Base-by-base conservation (phyloP, 306 rosid genomes). In the Quercus berberidifolia region DNA sequence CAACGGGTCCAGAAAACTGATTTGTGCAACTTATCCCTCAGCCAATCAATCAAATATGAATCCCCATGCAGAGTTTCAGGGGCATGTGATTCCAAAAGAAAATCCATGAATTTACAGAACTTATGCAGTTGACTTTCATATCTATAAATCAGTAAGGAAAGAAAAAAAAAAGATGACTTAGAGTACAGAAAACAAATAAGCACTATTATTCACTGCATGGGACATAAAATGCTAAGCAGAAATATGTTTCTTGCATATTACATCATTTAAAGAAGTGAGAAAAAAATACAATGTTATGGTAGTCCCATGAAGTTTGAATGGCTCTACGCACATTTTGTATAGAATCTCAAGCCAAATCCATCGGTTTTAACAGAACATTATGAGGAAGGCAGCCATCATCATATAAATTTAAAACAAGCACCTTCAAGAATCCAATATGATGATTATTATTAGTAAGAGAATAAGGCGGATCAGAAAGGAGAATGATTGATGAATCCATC, bases 71-170 rank as follows among this genome's bases (percentile, higher is more conserved):
- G 78, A 26, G 90, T 76, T 79, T 94, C 97, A 4, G 99, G 99
- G 17, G 99, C 90, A 59, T 92, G 81, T 3, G 93, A 92, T 86
- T 94, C 99, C 63, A 94, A 75, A 81, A 94, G 83, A 20, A 85
- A 77, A 84, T 92, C 95, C 99, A 94, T 91, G 86, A 94, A 91
- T 71, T 90, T 84, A 82, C 95, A 87, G 87, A 88, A 92, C 26
- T 41, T 92, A 86, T 91, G 90, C 54, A 94, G 92, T 84, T 94
- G 92, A 71, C 75, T 81, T 86, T 88, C 97, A 75, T 94, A 94
- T 85, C 99, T 94, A 80, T 43, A 70, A 73, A 52, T 78, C 62
- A 78, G 13, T 58, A 73, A 9, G n/a, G n/a, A 23, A 1, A 60
- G 0, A 8, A 3, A 59, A 23, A 10, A 21, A 1, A 59, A 25